Base-by-base conservation (phyloP, 2,329 filamentous ascomycete species). In the Penicillium glabrum region DNA sequence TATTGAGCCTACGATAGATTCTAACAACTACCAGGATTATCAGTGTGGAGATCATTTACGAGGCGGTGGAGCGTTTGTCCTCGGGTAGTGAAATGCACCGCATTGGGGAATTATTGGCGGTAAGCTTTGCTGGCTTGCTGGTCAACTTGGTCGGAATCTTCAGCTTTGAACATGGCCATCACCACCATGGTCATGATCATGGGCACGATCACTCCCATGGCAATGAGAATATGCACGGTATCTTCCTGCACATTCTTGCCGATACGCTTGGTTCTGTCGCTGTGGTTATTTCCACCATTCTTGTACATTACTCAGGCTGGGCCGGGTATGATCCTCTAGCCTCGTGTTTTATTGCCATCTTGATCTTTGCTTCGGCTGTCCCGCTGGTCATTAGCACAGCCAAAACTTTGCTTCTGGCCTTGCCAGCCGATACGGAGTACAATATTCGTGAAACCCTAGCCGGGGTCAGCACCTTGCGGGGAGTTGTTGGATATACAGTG, bases 181-280 rank as follows among this genome's bases (percentile, higher is more conserved):
- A 79, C 56, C 72, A 77, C 4, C 81, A 84, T 57, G 72, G 70
- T n/a, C 76, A 79, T 54, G 75, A 70, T 26, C 83, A 85, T 56
- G 72, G 69, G 8, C 79, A 80, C 56, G 69, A 63, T 33, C 77
- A 79, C 58, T 70, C 69, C 21, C 89, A 93, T 68, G 89, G 91
- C 60, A 96, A 96, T 72, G 95, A 99, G 68, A 99, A 99, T 71
- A 97, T 99, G 93, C 86, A 95, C 66, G 95, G 95, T 13, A 98
- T 99, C 63, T 99, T 96, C 75, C 80, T 99, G 21, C 95, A 99
- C 69, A 90, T 99, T 50, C 82, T 98, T 27, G 95, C 95, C 6
- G 95, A 99, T 72, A 96, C 95, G 0, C 86, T 98, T 29, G 95
- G 95, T 26, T 97, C 93, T 53, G 89, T 93, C 1, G 95, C 95